phyloP scores from a whole-genome alignment of 192 early-diverging fungal genomes.

The Haplosporangium gracile region DNA sequence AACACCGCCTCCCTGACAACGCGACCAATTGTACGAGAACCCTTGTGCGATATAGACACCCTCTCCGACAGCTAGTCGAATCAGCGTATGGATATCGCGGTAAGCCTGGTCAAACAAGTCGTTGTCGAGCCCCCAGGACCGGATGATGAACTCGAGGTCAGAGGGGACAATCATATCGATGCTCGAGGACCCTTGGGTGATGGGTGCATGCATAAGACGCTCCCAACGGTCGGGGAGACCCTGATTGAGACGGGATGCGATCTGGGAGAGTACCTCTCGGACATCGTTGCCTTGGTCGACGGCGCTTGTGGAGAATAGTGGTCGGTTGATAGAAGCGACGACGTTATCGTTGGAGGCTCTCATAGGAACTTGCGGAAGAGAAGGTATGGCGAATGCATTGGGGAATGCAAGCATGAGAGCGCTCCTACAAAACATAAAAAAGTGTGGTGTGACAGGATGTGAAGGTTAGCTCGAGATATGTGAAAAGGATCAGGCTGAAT shows the following conservation, averaged over 20 bases:
- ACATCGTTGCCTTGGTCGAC: constrained; percentile 11
- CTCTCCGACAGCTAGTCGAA: not conserved
- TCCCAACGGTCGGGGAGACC: constrained; percentile 29
- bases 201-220: constrained; percentile 20
- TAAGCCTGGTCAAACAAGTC: not conserved
- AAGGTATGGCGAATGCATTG: not conserved
- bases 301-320: constrained; percentile 5
- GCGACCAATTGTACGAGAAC: constrained; percentile 17
- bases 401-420: not conserved
- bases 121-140: constrained; percentile 19
- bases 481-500: not conserved
- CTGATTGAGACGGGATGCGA: constrained; percentile 18
- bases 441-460: not conserved
- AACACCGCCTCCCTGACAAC: not conserved
- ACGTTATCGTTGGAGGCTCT: not conserved
- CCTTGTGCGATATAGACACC: constrained; percentile 19
- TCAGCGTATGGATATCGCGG: not conserved
- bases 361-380: constrained; percentile 2
- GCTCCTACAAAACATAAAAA: not conserved
- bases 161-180: constrained; percentile 10
- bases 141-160: constrained; percentile 6
- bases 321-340: not conserved
- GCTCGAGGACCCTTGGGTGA: constrained; percentile 9
- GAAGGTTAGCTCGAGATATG: not conserved
- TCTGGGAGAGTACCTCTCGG: constrained; percentile 11